Percentiles rank a stretch among this genome's conserved stretches.
These are phyloP conservation scores for Pholiota molesta DNA, from an alignment of 768 basidiomycete species.

Conservation along the genomic window DNA sequence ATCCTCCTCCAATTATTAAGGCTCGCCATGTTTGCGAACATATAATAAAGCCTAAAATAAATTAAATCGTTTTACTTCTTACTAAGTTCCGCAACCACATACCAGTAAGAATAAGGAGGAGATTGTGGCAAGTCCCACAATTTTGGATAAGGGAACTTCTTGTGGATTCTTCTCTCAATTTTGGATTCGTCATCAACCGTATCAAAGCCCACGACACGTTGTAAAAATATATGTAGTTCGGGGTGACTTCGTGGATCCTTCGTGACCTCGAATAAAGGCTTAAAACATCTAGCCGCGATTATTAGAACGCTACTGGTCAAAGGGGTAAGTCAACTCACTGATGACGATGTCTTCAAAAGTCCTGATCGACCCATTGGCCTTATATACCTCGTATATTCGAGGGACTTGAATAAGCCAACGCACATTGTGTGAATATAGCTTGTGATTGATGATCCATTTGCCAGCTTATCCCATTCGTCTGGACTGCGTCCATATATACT, in stretches of 20 bases:
- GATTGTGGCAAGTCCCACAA: slow-evolving; percentile 90
- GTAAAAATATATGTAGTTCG: slow-evolving; percentile 92
- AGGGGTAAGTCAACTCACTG: slow-evolving; percentile 55
- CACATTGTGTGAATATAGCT: slow-evolving; percentile 94
- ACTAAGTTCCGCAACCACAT: slow-evolving; percentile 23
- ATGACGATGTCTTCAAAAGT: slow-evolving; percentile 91
- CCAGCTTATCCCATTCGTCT: slow-evolving; percentile 97
- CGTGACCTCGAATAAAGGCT: slow-evolving; percentile 95
- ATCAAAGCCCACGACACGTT: slow-evolving; percentile 95
- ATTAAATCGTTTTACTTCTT: background rate
- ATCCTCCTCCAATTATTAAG: slow-evolving; percentile 90
- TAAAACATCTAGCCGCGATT: slow-evolving; percentile 73
- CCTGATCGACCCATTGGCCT: slow-evolving; percentile 77
- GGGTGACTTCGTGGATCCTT: slow-evolving; percentile 88
- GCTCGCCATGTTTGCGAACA: slow-evolving; percentile 95
- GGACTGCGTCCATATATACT: slow-evolving; percentile 87
- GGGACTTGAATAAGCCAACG: slow-evolving; percentile 98
- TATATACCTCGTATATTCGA: slow-evolving; percentile 94
- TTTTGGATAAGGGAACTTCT: slow-evolving; percentile 90
- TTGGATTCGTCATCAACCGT: slow-evolving; percentile 99
- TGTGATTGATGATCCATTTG: slow-evolving; percentile 96
- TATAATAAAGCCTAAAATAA: slow-evolving; percentile 84
- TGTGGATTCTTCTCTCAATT: slow-evolving; percentile 85
- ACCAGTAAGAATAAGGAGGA: slow-evolving; percentile 97
- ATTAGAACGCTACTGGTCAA: background rate